Percentiles rank a stretch among this genome's conserved stretches.
phyloP scores from a whole-genome alignment of 441 rosid species.

The Adansonia rubrostipa region DNA sequence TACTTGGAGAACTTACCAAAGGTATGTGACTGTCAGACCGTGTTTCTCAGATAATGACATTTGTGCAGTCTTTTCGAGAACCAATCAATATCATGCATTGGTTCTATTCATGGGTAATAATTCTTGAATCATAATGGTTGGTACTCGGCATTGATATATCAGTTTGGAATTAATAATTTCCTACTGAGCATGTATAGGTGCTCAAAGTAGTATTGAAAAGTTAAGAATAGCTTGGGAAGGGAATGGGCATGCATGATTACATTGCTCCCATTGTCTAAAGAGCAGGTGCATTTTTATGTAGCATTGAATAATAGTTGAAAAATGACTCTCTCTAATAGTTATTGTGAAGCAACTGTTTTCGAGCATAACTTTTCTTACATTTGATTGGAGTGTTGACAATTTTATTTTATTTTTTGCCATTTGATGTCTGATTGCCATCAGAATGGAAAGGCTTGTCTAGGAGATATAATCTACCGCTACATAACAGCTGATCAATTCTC shows the following conservation, averaged over 20 bases:
- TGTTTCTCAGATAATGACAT: neutral
- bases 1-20: constrained; percentile 89
- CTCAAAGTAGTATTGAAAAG: constrained; percentile 9
- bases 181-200: neutral
- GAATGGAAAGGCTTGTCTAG: constrained; percentile 92
- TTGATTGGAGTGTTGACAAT: constrained; percentile 12
- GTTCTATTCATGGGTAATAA: neutral
- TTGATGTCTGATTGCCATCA: constrained; percentile 36
- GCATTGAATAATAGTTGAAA: neutral
- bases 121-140: neutral
- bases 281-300: neutral
- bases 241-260: neutral
- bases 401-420: neutral
- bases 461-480: constrained; percentile 82
- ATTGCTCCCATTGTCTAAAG: neutral
- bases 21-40: constrained; percentile 43
- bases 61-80: neutral
- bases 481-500: constrained; percentile 83
- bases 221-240: constrained; percentile 19
- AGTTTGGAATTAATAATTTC: neutral
- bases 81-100: neutral
- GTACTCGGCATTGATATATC: too few relatives aligned
- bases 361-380: neutral
- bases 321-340: neutral
- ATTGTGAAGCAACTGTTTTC: neutral